Conservation (phyloP, 2,329 filamentous ascomycete genomes). For the Orbilia oligospora region DNA sequence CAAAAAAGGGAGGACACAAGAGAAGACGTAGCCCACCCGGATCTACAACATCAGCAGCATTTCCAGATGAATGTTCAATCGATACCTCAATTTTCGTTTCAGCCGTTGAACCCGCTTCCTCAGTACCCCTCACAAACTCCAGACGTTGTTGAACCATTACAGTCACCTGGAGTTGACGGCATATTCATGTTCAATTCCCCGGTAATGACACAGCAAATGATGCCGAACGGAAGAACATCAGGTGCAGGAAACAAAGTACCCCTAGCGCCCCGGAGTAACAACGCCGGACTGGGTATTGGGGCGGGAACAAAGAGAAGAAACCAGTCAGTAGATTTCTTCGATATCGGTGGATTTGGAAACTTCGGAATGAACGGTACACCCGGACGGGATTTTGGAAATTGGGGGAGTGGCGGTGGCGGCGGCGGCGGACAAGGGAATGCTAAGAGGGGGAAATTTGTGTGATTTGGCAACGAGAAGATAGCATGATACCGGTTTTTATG, state of each 20-base stretch:
- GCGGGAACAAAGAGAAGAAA: constrained; percentile 49
- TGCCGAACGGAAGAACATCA: constrained; percentile 27
- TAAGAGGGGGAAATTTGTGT: constrained; percentile 56
- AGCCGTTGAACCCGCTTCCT: constrained; percentile 36
- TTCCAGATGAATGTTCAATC: constrained; percentile 15
- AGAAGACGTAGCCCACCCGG: constrained; percentile 12
- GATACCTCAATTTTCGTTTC: constrained; percentile 47
- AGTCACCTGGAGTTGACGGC: constrained; percentile 45
- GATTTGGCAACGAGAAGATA: constrained; percentile 16
- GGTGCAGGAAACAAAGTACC: constrained; percentile 35
- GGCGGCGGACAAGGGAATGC: constrained; percentile 50
- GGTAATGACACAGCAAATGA: background rate
- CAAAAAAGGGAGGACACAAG: constrained; percentile 28
- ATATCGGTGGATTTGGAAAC: constrained; percentile 53
- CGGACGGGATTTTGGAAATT: constrained; percentile 35
- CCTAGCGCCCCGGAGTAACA: constrained; percentile 25
- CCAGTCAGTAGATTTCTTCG: constrained; percentile 55
- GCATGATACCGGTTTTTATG: background rate
- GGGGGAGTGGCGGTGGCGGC: constrained; percentile 5
- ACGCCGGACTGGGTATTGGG: constrained; percentile 24
- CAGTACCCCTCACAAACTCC: constrained; percentile 49
- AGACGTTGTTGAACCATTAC: constrained; percentile 30
- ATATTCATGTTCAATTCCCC: constrained; percentile 58
- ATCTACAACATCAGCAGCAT: constrained; percentile 30
- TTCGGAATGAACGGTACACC: constrained; percentile 39